phyloP scores from a whole-genome alignment of 2,329 filamentous ascomycete species.

The Stagonosporopsis chrysanthemi region DNA sequence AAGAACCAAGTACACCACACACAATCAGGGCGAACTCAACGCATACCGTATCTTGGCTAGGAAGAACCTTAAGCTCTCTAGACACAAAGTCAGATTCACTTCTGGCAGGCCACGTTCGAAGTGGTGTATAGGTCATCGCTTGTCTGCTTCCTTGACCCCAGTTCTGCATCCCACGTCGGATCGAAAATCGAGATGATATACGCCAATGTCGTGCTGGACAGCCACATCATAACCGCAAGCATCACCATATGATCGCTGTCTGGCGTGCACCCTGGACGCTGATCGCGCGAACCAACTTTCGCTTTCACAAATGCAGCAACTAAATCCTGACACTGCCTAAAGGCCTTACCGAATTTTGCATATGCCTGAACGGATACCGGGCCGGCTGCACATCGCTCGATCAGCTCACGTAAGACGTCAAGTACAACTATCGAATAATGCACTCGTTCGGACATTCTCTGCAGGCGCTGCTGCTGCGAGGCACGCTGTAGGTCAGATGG shows the following conservation, averaged over 20 bases:
- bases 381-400: conserved; percentile 16
- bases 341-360: background rate
- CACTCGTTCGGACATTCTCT: background rate
- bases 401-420: conserved; percentile 19
- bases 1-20: background rate
- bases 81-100: background rate
- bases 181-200: background rate
- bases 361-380: conserved; percentile 11
- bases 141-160: background rate
- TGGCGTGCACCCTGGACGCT: conserved; percentile 12
- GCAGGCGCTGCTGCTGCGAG: background rate
- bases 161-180: background rate
- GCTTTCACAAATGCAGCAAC: conserved; percentile 3
- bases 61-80: background rate
- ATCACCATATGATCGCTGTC: conserved; percentile 17
- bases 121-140: background rate
- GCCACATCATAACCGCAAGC: conserved; percentile 6
- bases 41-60: background rate
- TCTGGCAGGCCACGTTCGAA: background rate
- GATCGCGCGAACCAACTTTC: conserved; percentile 12
- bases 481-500: conserved; percentile 1
- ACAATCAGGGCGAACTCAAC: background rate
- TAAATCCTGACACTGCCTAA: conserved; percentile 2
- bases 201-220: conserved; percentile 1
- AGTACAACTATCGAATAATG: conserved; percentile 10